Evolutionary conservation across 1,139 yeast species (phyloP).

Genomic region (Yamadazyma songkhlaensis): DNA sequence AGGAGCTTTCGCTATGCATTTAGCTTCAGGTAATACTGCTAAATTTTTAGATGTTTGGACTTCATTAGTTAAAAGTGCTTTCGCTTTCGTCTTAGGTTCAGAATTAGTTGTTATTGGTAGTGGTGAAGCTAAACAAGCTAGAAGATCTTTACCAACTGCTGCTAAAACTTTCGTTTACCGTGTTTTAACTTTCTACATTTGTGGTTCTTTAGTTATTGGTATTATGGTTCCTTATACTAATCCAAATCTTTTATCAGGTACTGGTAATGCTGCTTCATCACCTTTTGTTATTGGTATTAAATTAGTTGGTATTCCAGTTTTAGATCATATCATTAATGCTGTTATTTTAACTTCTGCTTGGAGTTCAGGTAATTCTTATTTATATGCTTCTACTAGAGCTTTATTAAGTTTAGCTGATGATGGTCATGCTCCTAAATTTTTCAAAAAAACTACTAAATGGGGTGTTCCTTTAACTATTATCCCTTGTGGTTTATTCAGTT

Average conservation of each 20-base stretch:
- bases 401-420: slow-evolving; percentile 46
- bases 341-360: slow-evolving; percentile 51
- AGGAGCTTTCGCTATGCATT: slow-evolving; percentile 22
- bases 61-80: slow-evolving; percentile 26
- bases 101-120: slow-evolving; percentile 49
- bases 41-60: slow-evolving; percentile 28
- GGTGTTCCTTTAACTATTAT: slow-evolving; percentile 36
- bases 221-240: slow-evolving; percentile 47
- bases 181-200: slow-evolving; percentile 41
- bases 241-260: slow-evolving; percentile 26
- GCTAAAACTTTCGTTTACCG: slow-evolving; percentile 46
- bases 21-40: slow-evolving; percentile 21
- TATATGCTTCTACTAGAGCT: slow-evolving; percentile 42
- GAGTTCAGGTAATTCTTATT: slow-evolving; percentile 47
- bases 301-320: slow-evolving; percentile 45
- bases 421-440: slow-evolving; percentile 46
- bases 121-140: slow-evolving; percentile 48
- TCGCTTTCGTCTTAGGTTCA: slow-evolving; percentile 41
- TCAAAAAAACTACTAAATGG: slow-evolving; percentile 36
- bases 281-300: slow-evolving; percentile 55
- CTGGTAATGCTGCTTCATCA: slow-evolving; percentile 44
- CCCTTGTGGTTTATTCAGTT: slow-evolving; percentile 30
- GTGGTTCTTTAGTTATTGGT: slow-evolving; percentile 42
- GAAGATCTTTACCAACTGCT: slow-evolving; percentile 47
- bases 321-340: slow-evolving; percentile 51